phyloP scores from a whole-genome alignment of 208 protist genomes.

The Plasmodiophora brassicae region DNA sequence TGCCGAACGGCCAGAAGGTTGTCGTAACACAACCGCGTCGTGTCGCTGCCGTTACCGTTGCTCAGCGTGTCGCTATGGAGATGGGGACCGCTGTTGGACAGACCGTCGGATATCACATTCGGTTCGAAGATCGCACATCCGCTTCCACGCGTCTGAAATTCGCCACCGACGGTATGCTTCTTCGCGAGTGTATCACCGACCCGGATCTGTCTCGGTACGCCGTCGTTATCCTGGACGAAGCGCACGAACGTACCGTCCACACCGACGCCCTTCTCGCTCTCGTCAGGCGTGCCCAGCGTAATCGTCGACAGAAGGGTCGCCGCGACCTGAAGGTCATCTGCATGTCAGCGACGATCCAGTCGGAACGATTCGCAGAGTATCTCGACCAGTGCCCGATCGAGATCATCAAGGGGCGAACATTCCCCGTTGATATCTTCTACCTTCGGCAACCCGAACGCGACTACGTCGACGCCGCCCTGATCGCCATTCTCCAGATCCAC shows the following conservation, averaged over 20 bases:
- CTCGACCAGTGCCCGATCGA: slow-evolving; percentile 83
- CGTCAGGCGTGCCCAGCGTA: slow-evolving; percentile 25
- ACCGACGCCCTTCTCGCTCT: slow-evolving; percentile 87
- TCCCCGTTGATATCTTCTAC: slow-evolving; percentile 54
- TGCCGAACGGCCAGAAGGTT: slow-evolving; percentile 48
- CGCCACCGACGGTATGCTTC: slow-evolving; percentile 67
- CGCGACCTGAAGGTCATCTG: slow-evolving; percentile 41
- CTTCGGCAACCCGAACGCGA: slow-evolving; percentile 45
- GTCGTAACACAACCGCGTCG: slow-evolving; percentile 73
- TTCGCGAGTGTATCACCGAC: slow-evolving; percentile 68
- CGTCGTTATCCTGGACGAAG: slow-evolving; percentile 99
- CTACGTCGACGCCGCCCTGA: slow-evolving; percentile 53
- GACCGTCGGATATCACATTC: slow-evolving; percentile 62
- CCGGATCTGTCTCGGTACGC: slow-evolving; percentile 82
- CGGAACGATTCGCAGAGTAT: slow-evolving; percentile 85
- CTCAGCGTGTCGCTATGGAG: slow-evolving; percentile 68
- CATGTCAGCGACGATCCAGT: slow-evolving; percentile 47
- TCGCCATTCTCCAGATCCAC: slow-evolving; percentile 56
- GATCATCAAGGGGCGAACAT: slow-evolving; percentile 50
- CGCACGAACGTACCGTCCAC: slow-evolving; percentile 77
- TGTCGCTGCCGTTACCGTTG: slow-evolving; percentile 69
- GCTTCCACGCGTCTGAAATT: slow-evolving; percentile 59
- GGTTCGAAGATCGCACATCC: slow-evolving; percentile 66
- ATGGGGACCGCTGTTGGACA: slow-evolving; percentile 44
- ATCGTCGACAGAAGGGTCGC: background rate